Evolutionary conservation across 352 stramenopile genomes (phyloP), one percentile per base, ranked within the genome.

Genomic region (Hyphochytrium catenoides): DNA sequence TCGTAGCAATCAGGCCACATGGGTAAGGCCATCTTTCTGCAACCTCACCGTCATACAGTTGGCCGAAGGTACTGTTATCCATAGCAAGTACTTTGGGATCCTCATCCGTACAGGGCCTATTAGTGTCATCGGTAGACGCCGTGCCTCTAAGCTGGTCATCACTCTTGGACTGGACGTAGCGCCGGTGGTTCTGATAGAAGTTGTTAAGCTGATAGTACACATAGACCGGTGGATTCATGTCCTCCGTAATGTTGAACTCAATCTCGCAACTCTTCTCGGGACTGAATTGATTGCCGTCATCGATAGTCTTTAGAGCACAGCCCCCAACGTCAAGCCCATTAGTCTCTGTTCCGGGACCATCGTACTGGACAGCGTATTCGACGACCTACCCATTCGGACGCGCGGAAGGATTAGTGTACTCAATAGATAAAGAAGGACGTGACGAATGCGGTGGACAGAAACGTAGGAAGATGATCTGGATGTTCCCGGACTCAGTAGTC

Each of bases 161-260:
- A 47, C 86, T 90, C 28, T 69, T 57, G 30, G 68, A 91, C 40
- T 68, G 67, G 14, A 84, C 59, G 53, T 97, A 98, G 23, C 66
- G 66, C 22, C 86, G 64, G 57, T 97, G 89, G 60, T 98, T 98
- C 64, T 98, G 91, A 62, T 98, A 96, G 56, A 98, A 98, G 57
- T 98, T 98, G 44, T 86, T 71, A 20, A 99, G 55, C 57, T 98
- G 76, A 52, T 99, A 99, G 63, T 98, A 95, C 4, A 99, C 59
- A 47, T 94, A 87, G 26, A 98, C 64, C 3, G 90, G 89, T 33
- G 76, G 75, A 32, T 87, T 57, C 78, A 98, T 95, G 39, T 95
- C 62, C 37, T 88, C 62, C 17, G 68, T 50, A 42, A 93, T 63
- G 1, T 60, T 58, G 32, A 97, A 79, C 6, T 56, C 76, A 41